Percentiles rank a stretch among this genome's conserved stretches.
Evolutionary conservation across 257 asterid species (phyloP).

Genomic region (Mitragyna speciosa): DNA sequence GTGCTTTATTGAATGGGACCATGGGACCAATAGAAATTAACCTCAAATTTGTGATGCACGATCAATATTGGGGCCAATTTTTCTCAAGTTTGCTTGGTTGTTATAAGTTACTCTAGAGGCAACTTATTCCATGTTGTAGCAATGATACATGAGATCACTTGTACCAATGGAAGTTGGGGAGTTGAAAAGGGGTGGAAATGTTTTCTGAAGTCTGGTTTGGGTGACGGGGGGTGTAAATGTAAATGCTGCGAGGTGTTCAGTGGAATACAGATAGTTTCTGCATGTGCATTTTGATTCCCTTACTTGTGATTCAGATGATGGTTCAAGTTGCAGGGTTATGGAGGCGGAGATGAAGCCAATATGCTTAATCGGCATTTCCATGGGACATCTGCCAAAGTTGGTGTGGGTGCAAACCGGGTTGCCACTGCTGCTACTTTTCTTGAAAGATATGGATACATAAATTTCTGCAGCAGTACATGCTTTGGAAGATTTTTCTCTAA

Average conservation of each 20-base stretch:
- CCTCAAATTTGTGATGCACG: neutral
- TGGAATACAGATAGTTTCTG: neutral
- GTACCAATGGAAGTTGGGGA: neutral
- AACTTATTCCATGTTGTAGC: too few relatives aligned
- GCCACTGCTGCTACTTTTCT: slow-evolving; percentile 54
- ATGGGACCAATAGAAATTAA: neutral
- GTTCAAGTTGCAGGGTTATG: slow-evolving; percentile 61
- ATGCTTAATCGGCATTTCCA: slow-evolving; percentile 80
- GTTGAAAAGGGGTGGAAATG: neutral
- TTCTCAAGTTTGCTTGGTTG: neutral
- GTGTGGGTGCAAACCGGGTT: slow-evolving; percentile 81
- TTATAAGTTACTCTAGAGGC: neutral
- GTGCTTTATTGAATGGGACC: neutral
- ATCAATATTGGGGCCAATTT: neutral
- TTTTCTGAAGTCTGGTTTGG: neutral
- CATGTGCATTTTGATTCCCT: neutral
- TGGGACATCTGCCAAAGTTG: slow-evolving; percentile 59
- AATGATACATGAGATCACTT: neutral
- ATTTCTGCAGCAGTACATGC: slow-evolving; percentile 16
- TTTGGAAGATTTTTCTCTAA: slow-evolving; percentile 24
- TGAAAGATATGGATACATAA: slow-evolving; percentile 45
- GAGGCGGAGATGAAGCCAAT: slow-evolving; percentile 93
- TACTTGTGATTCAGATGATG: neutral
- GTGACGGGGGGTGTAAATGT: neutral
- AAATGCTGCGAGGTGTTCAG: neutral